Evolutionary conservation across 441 rosid species (phyloP), one percentile per base, ranked within the genome.

Genomic region (California macrophylla): DNA sequence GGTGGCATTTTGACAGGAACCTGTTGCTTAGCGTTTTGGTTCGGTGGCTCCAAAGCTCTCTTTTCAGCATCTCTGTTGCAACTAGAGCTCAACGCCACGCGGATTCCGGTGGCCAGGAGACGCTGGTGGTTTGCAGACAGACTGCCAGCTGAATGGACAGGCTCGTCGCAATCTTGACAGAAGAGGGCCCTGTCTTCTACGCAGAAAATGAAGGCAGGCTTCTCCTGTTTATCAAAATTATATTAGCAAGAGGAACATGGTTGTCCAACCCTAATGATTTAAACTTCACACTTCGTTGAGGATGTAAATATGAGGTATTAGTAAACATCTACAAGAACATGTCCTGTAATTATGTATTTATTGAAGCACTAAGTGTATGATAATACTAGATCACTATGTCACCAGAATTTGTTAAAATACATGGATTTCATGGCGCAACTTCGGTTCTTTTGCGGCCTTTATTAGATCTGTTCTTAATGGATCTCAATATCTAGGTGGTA

Each of bases 111-210:
- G 12, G 91, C 91, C 36, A 88, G 76, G 67, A 83, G 86, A 73
- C 93, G 73, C 82, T 84, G 91, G 80, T 88, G 93, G 69, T 86
- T 86, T 2, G 89, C 91, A 7, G 93, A 80, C 45, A 79, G 91
- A 71, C 83, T 85, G 50, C 83, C 79, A 8, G 84, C 82, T 1
- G 83, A 79, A 77, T 88, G 93, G 9, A 86, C 82, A 0, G 86
- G 73, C 64, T 85, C 86, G 6, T 88, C 89, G 0, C 93, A 88
- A 69, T 88, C 88, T 79, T 75, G 78, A 56, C 93, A 88, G 69
- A 88, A 83, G 47, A 88, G 88, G 30, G 93, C 91, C 74, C 96
- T 89, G 76, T 93, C 98, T 79, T 93, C 98, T 47, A 93, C 97
- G 72, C 98, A 93, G 83, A 88, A 88, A 47, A 86, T 88, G 77